Base-by-base conservation (phyloP, 1,284 basidiomycete genomes). In the Cutaneotrichosporon cyanovorans region DNA sequence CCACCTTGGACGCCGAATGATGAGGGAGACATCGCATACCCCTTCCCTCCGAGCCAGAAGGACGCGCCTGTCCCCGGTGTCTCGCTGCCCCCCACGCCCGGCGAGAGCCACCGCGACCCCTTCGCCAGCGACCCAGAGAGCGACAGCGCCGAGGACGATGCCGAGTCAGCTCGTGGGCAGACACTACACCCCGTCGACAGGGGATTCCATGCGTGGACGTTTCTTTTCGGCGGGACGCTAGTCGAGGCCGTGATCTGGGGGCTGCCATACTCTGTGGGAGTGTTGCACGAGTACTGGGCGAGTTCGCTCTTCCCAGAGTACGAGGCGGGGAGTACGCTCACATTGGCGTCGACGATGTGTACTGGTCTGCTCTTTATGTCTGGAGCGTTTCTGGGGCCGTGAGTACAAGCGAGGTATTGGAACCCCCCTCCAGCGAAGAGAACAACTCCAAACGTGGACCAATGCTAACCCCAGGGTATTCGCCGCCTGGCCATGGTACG, bases 181-280 rank as follows among this genome's bases (percentile, higher is more conserved):
- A 20, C n/a, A 1, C 60, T 73, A 1, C 62, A 60, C 0, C 68
- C 63, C 0, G 66, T 68, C 10, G 71, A 73, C 46, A 44, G 56
- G 1, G 72, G 72, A 1, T 33, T 38, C 5, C 50, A 61, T 0
- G 71, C 71, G 4, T 72, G 68, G 68, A 28, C 55, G 0, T 73
- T 71, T 55, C 57, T 72, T 7, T 35, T 61, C 2, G 66, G 54
- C 0, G 69, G 68, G 0, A 68, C 66, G 2, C 39, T 59, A 6
- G 58, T 66, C 22, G 71, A 73, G 54, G 53, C 59, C 5, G 44
- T 66, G 3, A 59, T 70, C 6, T 73, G 66, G 62, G 71, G 71
- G 1, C 42, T 72, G n/a, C 66, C 65, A 12, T 69, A 63, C 47
- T 57, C 60, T 22, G 59, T 69, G 33, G 68, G 68, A 50, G 59